A percentile compares a stretch with the other conserved stretches of the same genome.
Evolutionary conservation across 1,284 basidiomycete species (phyloP).

Genomic region (Moesziomyces aphidis): DNA sequence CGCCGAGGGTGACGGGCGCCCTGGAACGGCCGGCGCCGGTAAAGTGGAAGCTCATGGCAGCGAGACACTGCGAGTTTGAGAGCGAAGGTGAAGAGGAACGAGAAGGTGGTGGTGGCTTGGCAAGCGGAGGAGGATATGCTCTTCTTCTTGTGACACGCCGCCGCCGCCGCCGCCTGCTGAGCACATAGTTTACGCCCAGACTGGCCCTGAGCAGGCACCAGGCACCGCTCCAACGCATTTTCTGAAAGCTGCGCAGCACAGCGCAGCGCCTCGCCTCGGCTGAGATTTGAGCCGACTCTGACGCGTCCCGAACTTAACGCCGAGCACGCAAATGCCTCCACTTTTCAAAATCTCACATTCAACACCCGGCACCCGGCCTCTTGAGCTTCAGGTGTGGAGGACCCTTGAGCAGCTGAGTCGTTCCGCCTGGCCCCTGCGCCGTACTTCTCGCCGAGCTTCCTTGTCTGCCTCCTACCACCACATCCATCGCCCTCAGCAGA

Average conservation of each 20-base stretch:
- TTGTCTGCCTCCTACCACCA: no score
- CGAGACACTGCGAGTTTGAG: neutral
- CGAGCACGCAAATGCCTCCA: constrained; percentile 13
- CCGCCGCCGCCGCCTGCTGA: no score
- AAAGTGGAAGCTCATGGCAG: constrained; percentile 51
- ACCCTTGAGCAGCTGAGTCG: no score
- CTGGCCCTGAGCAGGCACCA: neutral
- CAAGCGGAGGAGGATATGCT: neutral
- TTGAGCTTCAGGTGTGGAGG: no score
- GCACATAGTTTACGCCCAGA: no score
- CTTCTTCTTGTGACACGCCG: no score
- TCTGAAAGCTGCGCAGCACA: neutral
- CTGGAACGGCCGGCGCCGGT: constrained; percentile 40
- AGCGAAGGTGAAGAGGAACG: no score
- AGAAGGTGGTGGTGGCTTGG: neutral
- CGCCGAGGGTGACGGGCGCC: constrained; percentile 43
- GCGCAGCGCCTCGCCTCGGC: no score
- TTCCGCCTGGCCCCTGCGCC: no score
- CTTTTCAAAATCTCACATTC: neutral
- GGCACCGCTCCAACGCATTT: neutral
- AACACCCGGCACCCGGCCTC: no score
- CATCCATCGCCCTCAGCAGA: no score
- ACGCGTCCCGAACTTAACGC: constrained; percentile 8
- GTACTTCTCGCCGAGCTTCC: no score
- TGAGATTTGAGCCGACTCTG: neutral